Percentiles rank a stretch among this genome's conserved stretches.
Conservation (phyloP, 805 yeast species). For the Metschnikowia arizonensis region DNA sequence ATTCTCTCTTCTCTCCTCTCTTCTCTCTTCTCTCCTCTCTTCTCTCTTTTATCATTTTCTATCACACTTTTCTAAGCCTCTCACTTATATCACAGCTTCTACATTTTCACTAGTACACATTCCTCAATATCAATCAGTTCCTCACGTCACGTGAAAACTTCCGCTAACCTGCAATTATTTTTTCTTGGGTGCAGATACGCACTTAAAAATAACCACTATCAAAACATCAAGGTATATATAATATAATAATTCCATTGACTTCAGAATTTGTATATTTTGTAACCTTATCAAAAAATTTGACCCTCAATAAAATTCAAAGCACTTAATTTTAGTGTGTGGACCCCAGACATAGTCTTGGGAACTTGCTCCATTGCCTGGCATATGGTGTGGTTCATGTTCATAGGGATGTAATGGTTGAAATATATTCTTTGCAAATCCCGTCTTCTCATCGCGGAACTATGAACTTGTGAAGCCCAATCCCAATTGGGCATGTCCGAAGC, state of each 20-base stretch:
- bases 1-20: too few relatives aligned
- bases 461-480: not conserved
- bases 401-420: too few relatives aligned
- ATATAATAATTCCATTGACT: not conserved
- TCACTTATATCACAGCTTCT: too few relatives aligned
- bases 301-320: too few relatives aligned
- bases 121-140: not conserved
- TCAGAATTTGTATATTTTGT: too few relatives aligned
- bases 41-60: too few relatives aligned
- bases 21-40: too few relatives aligned
- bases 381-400: not conserved
- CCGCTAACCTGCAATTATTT: not conserved
- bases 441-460: too few relatives aligned
- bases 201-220: not conserved
- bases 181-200: not conserved
- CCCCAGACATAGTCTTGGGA: not conserved
- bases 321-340: not conserved
- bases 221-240: not conserved
- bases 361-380: not conserved
- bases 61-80: too few relatives aligned
- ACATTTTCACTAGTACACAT: too few relatives aligned
- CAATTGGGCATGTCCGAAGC: constrained; percentile 1
- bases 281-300: too few relatives aligned
- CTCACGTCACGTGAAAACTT: not conserved
- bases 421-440: too few relatives aligned